A percentile compares a stretch with the other conserved stretches of the same genome.
phyloP scores from a whole-genome alignment of 257 asterid genomes.

The Primulina eburnea region DNA sequence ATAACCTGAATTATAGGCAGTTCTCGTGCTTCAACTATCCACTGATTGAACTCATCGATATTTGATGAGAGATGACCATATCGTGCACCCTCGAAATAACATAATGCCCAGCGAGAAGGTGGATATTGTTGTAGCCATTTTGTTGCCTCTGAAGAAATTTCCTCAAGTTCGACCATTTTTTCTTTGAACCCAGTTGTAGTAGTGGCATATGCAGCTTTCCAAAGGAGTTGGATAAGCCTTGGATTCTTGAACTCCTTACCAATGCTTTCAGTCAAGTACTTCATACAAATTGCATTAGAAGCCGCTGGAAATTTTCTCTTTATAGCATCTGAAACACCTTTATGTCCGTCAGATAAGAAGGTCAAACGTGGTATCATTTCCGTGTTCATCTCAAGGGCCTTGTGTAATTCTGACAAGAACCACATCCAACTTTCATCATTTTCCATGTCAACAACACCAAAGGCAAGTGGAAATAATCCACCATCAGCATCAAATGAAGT shows the following conservation, averaged over 20 bases:
- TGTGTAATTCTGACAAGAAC: conserved; percentile 64
- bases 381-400: conserved; percentile 51
- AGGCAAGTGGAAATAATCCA: conserved; percentile 64
- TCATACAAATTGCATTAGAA: conserved; percentile 59
- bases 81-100: conserved; percentile 50
- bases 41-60: conserved; percentile 50
- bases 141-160: conserved; percentile 55
- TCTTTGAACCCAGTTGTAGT: conserved; percentile 49
- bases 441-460: conserved; percentile 66
- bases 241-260: conserved; percentile 66
- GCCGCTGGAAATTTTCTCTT: conserved; percentile 47
- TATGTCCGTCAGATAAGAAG: conserved; percentile 57
- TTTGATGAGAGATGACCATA: conserved; percentile 68
- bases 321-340: conserved; percentile 54
- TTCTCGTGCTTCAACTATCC: conserved; percentile 69
- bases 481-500: conserved; percentile 78
- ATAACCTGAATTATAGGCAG: conserved; percentile 69
- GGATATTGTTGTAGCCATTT: conserved; percentile 63
- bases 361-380: conserved; percentile 47
- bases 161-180: conserved; percentile 55
- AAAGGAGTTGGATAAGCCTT: conserved; percentile 58
- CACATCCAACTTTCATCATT: conserved; percentile 77
- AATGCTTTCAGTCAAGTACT: conserved; percentile 63
- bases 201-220: conserved; percentile 67
- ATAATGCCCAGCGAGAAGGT: conserved; percentile 57